Evolutionary conservation across 352 stramenopile species (phyloP), one percentile per base, ranked within the genome.

Genomic region (Phytophthora idaei): DNA sequence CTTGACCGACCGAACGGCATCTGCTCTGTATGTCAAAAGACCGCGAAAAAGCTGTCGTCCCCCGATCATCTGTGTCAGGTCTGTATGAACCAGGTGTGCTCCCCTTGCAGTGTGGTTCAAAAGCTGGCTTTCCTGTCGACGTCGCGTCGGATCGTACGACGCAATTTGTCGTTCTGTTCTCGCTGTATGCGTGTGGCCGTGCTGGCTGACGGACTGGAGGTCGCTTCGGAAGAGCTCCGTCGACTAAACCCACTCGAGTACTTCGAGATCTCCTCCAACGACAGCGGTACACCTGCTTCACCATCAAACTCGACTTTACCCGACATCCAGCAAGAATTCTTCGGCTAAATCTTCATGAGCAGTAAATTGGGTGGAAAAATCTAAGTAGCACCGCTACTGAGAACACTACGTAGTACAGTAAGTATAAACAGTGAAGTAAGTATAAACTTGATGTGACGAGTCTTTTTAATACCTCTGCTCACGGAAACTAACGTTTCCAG

Each of bases 291-390:
- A 0, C 46, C 61, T 15, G 60, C 51, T 15, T 80, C 73, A 3
- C 73, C 73, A 7, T 77, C 73, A 0, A 74, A 67, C 29, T 80
- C 73, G 49, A 71, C 62, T 11, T 58, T 77, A 9, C 69, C 69
- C 2, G 64, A 77, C 57, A 75, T 60, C n/a, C 57, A 70, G 44
- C 57, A 69, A 57, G 73, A 80, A 42, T 80, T 80, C 17, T 80
- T 80, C 21, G 69, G 73, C 21, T 78, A 55, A 48, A 25, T 1
- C 21, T 3, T 9, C 12, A 41, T 5, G n/a, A 37, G 47, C 4
- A 7, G 47, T 28, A 37, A 53, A 36, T 11, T 10, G 11, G n/a
- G 14, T 32, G 9, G n/a, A 28, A 41, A 39, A 9, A 47, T 25
- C 34, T 15, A 39, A 36, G 27, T 37, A 53, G 27, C 10, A 11